phyloP scores from a whole-genome alignment of 192 early-diverging fungal species.

The Chytriomyces confervae region DNA sequence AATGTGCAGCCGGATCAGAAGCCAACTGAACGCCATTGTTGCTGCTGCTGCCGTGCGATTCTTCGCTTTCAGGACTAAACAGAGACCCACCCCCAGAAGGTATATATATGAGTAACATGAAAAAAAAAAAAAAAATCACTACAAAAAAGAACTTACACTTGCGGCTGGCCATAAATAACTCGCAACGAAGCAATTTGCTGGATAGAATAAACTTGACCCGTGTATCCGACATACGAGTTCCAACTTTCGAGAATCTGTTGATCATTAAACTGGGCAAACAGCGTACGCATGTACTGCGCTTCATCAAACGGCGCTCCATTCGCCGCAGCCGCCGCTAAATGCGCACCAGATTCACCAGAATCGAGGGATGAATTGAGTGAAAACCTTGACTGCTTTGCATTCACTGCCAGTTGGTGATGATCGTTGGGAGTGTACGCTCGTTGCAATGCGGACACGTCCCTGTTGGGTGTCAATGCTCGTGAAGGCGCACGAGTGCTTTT shows the following conservation, averaged over 20 bases:
- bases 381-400: background rate
- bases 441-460: background rate
- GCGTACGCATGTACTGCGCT: slow-evolving; percentile 19
- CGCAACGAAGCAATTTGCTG: slow-evolving; percentile 26
- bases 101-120: no score
- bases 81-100: no score
- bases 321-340: background rate
- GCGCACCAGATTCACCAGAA: background rate
- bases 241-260: slow-evolving; percentile 31
- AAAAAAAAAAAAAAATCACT: background rate
- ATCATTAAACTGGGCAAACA: slow-evolving; percentile 32
- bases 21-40: no score
- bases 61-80: no score
- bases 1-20: no score
- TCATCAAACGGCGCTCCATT: slow-evolving; percentile 20
- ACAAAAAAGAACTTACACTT: background rate
- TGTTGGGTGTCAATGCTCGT: background rate
- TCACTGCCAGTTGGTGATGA: background rate
- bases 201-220: slow-evolving; percentile 30
- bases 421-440: background rate
- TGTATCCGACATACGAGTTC: slow-evolving; percentile 31
- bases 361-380: slow-evolving; percentile 11
- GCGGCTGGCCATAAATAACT: slow-evolving; percentile 19
- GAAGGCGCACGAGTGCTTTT: background rate
- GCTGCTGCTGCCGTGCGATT: no score